Percentiles rank a stretch among this genome's conserved stretches.
Conservation (phyloP, 2,329 filamentous ascomycete species). For the Colletotrichum sp. region DNA sequence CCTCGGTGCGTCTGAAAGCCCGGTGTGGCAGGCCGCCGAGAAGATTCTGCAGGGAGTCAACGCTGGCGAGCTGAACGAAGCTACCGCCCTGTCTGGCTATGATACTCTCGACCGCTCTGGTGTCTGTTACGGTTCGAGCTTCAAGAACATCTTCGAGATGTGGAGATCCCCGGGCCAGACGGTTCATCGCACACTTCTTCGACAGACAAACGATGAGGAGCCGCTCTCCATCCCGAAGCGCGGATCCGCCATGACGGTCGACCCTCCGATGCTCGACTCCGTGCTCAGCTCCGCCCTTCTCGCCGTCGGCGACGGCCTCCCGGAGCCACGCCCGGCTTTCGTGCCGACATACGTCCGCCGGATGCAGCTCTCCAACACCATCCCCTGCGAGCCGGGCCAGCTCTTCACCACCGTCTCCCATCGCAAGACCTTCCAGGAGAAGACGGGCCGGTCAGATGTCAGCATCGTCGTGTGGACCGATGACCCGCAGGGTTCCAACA, state of each 20-base stretch:
- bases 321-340: background rate
- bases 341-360: background rate
- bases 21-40: background rate
- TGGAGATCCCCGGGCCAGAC: background rate
- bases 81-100: background rate
- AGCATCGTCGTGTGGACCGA: background rate
- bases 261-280: background rate
- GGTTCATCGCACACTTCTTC: background rate
- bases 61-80: background rate
- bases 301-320: background rate
- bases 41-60: background rate
- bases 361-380: background rate
- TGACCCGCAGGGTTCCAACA: background rate
- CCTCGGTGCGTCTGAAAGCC: background rate
- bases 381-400: background rate
- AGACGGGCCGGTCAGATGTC: background rate
- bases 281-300: background rate
- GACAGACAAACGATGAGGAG: background rate
- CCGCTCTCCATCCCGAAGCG: background rate
- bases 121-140: background rate
- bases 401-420: background rate
- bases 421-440: background rate
- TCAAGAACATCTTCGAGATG: background rate
- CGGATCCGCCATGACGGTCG: background rate
- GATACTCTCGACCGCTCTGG: background rate